These are phyloP conservation scores for Capniomyces stellatus DNA, from an alignment of 371 early-diverging fungal species.

Conservation along the genomic window DNA sequence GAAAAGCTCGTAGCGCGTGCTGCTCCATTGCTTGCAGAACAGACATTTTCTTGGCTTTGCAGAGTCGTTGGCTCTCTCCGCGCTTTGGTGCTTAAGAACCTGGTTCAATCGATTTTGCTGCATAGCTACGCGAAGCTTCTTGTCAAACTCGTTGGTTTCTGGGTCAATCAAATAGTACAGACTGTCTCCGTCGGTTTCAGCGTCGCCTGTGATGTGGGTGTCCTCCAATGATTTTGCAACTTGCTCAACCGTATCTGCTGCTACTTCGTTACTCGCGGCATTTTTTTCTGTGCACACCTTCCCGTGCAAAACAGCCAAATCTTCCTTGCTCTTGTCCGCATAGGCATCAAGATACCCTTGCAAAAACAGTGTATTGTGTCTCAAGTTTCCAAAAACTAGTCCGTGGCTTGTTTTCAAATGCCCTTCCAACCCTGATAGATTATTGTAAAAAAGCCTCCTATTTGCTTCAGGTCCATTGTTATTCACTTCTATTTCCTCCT, in stretches of 20 bases:
- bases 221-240: not conserved
- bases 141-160: conserved; percentile 36
- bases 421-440: conserved; percentile 27
- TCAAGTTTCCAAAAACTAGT: conserved; percentile 46
- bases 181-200: too few species aligned
- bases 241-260: not conserved
- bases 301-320: too few species aligned
- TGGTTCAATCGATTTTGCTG: conserved; percentile 57
- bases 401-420: conserved; percentile 50
- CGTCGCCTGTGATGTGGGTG: not conserved
- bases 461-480: not conserved
- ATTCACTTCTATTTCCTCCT: not conserved
- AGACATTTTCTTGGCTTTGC: conserved; percentile 62
- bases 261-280: not conserved
- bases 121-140: conserved; percentile 46
- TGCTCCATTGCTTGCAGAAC: conserved; percentile 68
- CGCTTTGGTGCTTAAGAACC: conserved; percentile 55
- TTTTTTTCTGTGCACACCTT: not conserved
- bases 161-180: too few species aligned
- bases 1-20: conserved; percentile 47
- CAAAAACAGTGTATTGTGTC: conserved; percentile 62
- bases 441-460: not conserved
- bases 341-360: conserved; percentile 57
- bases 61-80: conserved; percentile 53
- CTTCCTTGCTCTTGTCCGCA: conserved; percentile 31